A percentile compares a stretch with the other conserved stretches of the same genome.
Evolutionary conservation across 495 filamentous ascomycete genomes (phyloP).

Genomic region (Aspergillus steynii): DNA sequence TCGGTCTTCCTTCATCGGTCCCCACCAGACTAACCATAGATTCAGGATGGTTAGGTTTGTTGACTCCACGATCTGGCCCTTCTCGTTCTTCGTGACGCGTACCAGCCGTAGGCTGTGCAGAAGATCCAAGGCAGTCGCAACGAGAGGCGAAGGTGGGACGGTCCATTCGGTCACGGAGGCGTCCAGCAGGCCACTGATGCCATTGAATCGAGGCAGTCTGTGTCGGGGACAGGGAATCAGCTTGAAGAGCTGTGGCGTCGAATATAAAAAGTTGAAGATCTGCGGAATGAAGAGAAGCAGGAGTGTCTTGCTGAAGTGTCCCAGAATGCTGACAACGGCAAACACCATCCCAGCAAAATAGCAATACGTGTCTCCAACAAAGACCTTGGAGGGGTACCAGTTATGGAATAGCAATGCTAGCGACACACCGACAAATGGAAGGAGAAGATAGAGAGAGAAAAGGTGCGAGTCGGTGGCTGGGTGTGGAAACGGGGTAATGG

Average conservation of each 20-base stretch:
- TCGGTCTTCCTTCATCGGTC: slow-evolving; percentile 84
- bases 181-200: slow-evolving; percentile 78
- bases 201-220: slow-evolving; percentile 84
- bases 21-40: slow-evolving; percentile 94
- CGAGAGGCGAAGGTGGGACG: slow-evolving; percentile 60
- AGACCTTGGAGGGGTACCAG: slow-evolving; percentile 93
- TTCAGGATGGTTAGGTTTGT: slow-evolving; percentile 94
- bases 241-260: slow-evolving; percentile 83
- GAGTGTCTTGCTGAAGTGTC: slow-evolving; percentile 97
- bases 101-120: slow-evolving; percentile 66
- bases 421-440: slow-evolving; percentile 93
- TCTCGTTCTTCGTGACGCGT: slow-evolving; percentile 60
- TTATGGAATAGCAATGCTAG: slow-evolving; percentile 86
- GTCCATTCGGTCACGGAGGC: slow-evolving; percentile 80
- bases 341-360: slow-evolving; percentile 99
- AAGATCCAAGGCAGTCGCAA: slow-evolving; percentile 61
- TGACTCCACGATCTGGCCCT: slow-evolving; percentile 73
- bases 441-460: slow-evolving; percentile 90
- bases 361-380: slow-evolving; percentile 98
- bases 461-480: slow-evolving; percentile 94
- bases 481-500: slow-evolving; percentile 73
- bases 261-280: slow-evolving; percentile 95
- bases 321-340: slow-evolving; percentile 91
- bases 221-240: slow-evolving; percentile 91
- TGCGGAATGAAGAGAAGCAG: slow-evolving; percentile 89